Base-by-base conservation (phyloP, 345 rosid genomes). In the Moricandia arvensis region DNA sequence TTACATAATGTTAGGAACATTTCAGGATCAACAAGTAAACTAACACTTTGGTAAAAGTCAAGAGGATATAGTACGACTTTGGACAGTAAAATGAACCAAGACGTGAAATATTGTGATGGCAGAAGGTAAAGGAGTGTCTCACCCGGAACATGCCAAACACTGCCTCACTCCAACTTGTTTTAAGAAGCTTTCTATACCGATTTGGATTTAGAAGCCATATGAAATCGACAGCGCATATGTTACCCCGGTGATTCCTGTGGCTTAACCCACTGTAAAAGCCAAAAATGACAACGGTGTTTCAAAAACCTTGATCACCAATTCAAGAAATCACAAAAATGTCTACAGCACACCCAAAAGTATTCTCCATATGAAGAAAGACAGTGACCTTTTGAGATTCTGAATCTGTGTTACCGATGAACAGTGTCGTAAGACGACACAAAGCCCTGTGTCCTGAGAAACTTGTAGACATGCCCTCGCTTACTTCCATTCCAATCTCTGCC, bases 201-300 rank as follows among this genome's bases (percentile, higher is more conserved):
- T 88, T 90, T 69, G 98, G 98, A 83, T 94, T 94, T 18, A 93
- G 84, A 80, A 95, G 99, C 99, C 97, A 95, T 76, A 95, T 95
- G 72, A 95, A 95, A 72, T 95, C 99, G 21, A 95, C 99, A 11
- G 97, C 99, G 59, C 99, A 95, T 75, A 90, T 85, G 80, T 95
- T 90, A 31, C 99, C 99, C 51, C 97, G 88, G 65, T 92, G 97
- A 80, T 95, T 95, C 67, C 83, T 85, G 80, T 95, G 99, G 83
- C 99, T 95, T 60, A 95, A 95, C 88, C 99, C 99, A 95, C 99
- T 95, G 85, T 47, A 8, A 72, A 27, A 55, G 8, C 57, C 54
- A 45, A 70, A 70, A 54, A 37, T 6, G 73, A 45, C 29, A 79
- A 47, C 18, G 26, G 31, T 37, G 33, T 66, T 34, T 27, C 63